Evolutionary conservation across 1,284 basidiomycete species (phyloP).

Genomic region (Pisolithus thermaeus): DNA sequence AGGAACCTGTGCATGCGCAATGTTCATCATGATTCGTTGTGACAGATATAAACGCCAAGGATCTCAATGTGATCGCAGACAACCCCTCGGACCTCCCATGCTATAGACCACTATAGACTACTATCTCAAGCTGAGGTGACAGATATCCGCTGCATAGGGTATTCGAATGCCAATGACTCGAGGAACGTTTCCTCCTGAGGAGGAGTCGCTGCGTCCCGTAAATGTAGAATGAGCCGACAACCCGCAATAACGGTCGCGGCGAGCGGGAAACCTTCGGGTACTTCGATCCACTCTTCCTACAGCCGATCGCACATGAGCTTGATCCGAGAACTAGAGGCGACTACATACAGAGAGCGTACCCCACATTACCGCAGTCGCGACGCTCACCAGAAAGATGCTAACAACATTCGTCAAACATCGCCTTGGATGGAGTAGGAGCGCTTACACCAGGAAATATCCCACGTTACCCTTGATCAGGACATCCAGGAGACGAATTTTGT

Average conservation of each 20-base stretch:
- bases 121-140: background rate
- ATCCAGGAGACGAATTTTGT: background rate
- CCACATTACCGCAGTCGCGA: slow-evolving; percentile 4
- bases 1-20: too few species aligned
- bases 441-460: slow-evolving; percentile 3
- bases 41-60: too few species aligned
- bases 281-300: slow-evolving; percentile 1
- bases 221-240: slow-evolving; percentile 2
- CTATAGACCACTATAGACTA: background rate
- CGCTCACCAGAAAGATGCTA: background rate
- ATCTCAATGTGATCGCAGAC: too few species aligned
- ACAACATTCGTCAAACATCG: background rate
- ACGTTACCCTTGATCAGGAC: slow-evolving; percentile 3
- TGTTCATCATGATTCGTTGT: too few species aligned
- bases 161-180: background rate
- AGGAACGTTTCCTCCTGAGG: background rate
- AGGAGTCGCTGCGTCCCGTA: background rate
- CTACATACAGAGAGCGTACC: background rate
- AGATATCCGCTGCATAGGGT: background rate
- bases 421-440: background rate
- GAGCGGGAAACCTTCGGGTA: slow-evolving; percentile 2
- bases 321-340: background rate
- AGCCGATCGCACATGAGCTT: background rate
- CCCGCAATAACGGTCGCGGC: background rate
- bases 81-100: background rate